A percentile compares a stretch with the other conserved stretches of the same genome.
phyloP scores from a whole-genome alignment of 257 asterid genomes.

The Solanum neorickii region DNA sequence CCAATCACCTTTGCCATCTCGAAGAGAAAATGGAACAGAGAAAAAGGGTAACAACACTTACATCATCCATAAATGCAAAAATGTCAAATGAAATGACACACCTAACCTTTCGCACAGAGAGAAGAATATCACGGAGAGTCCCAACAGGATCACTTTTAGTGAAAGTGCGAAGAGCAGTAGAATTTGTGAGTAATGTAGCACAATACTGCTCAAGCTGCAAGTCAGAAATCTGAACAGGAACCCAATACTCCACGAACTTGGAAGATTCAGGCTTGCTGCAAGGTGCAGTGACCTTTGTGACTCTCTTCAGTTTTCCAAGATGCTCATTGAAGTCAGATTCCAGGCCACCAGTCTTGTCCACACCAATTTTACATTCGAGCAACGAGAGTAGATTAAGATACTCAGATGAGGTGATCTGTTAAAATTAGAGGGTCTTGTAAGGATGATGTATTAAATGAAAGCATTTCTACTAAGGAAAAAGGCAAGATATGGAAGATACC shows the following conservation, averaged over 20 bases:
- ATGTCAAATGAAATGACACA: conserved; percentile 1
- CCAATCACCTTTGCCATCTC: not conserved
- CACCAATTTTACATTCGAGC: conserved; percentile 27
- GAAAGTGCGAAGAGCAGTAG: conserved; percentile 43
- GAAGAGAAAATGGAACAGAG: not conserved
- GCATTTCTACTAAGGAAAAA: not conserved
- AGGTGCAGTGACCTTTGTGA: conserved; percentile 26
- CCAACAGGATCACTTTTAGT: conserved; percentile 49
- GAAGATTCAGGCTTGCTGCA: conserved; percentile 25
- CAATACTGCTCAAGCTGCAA: conserved; percentile 87
- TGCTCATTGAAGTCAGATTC: conserved; percentile 29
- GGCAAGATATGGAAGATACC: conserved; percentile 20
- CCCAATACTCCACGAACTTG: conserved; percentile 79
- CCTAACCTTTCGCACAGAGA: conserved; percentile 66
- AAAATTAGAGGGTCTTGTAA: conserved; percentile 2
- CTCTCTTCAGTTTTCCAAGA: conserved; percentile 35
- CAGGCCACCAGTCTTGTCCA: conserved; percentile 28
- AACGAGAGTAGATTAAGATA: conserved; percentile 35
- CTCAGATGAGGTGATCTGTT: conserved; percentile 43
- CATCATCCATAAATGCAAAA: conserved; percentile 1
- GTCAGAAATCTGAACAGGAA: conserved; percentile 71
- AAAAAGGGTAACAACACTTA: not conserved
- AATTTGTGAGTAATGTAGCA: conserved; percentile 45
- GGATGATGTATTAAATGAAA: not conserved
- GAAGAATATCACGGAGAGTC: conserved; percentile 51